These are phyloP conservation scores for Aspergillus pseudoviridinutans DNA, from an alignment of 2,329 filamentous ascomycete species.

Conservation along the genomic window DNA sequence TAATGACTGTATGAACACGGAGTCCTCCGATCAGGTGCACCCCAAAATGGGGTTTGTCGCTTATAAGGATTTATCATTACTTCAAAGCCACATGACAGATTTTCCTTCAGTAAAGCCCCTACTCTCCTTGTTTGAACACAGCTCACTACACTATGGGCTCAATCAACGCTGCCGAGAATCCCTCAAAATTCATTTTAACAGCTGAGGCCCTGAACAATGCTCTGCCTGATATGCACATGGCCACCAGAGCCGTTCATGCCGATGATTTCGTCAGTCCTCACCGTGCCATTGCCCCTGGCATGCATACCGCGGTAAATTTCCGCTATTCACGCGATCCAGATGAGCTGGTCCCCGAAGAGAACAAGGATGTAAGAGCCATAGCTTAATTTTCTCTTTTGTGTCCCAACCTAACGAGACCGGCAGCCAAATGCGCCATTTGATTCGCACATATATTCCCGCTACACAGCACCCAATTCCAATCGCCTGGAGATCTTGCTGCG, in stretches of 20 bases:
- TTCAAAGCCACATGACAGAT: not conserved
- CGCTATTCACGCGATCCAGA: conserved; percentile 71
- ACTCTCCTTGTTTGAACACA: not conserved
- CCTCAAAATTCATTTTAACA: not conserved
- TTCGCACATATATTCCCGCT: conserved; percentile 75
- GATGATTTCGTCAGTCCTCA: conserved; percentile 71
- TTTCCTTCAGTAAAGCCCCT: not conserved
- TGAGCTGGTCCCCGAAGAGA: conserved; percentile 46
- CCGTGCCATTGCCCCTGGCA: conserved; percentile 76
- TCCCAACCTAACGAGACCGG: conserved; percentile 13
- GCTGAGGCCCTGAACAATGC: not conserved
- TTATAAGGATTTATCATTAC: not conserved
- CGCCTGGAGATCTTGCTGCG: conserved; percentile 81
- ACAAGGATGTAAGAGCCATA: conserved; percentile 41
- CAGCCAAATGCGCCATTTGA: conserved; percentile 21
- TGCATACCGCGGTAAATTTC: conserved; percentile 90
- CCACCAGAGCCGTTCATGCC: conserved; percentile 69
- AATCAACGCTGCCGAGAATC: not conserved
- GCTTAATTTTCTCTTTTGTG: conserved; percentile 33
- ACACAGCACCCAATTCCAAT: conserved; percentile 73
- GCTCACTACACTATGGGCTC: not conserved
- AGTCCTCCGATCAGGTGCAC: not conserved
- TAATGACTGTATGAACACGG: not conserved
- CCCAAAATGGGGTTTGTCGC: not conserved
- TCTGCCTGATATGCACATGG: conserved; percentile 10